Evolutionary conservation across 108 stramenopile species (phyloP).

Genomic region (Pelagomonas calceolata): DNA sequence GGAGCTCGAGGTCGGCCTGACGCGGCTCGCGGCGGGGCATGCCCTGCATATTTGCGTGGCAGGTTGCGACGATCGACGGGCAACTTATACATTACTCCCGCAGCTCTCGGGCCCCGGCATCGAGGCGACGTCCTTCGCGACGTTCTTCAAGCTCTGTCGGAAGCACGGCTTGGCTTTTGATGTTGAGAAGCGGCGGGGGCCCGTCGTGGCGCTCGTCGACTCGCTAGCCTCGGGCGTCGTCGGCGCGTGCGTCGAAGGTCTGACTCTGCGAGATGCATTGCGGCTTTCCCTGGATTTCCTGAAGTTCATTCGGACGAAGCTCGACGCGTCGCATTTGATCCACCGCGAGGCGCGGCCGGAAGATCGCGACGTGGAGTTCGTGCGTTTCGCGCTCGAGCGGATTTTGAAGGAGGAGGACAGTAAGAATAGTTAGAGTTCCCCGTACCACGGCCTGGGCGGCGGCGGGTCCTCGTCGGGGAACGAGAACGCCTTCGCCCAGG

Average conservation of each 20-base stretch:
- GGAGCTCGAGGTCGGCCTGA: constrained; percentile 27
- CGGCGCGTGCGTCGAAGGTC: background rate
- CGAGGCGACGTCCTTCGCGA: constrained; percentile 12
- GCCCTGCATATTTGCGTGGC: constrained; percentile 14
- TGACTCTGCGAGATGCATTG: background rate
- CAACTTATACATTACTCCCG: constrained; percentile 14
- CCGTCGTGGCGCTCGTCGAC: constrained; percentile 8
- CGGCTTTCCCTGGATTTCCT: background rate
- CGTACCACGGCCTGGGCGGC: too few relatives aligned
- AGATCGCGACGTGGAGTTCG: too few relatives aligned
- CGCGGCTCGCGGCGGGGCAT: constrained; percentile 7
- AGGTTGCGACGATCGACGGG: background rate
- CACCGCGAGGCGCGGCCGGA: background rate
- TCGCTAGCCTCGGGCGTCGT: constrained; percentile 1
- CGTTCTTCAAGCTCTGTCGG: constrained; percentile 42
- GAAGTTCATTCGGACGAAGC: background rate
- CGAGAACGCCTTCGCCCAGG: too few relatives aligned
- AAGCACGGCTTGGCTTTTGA: constrained; percentile 37
- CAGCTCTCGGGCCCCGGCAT: constrained; percentile 22
- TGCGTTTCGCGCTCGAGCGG: too few relatives aligned
- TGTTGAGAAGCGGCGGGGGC: constrained; percentile 11
- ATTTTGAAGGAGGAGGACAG: too few relatives aligned
- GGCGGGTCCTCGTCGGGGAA: too few relatives aligned
- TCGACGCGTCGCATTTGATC: background rate
- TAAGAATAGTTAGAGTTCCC: too few relatives aligned